These are phyloP conservation scores for Poa annua DNA, from an alignment of 176 grass and related monocot genomes.

Conservation along the genomic window DNA sequence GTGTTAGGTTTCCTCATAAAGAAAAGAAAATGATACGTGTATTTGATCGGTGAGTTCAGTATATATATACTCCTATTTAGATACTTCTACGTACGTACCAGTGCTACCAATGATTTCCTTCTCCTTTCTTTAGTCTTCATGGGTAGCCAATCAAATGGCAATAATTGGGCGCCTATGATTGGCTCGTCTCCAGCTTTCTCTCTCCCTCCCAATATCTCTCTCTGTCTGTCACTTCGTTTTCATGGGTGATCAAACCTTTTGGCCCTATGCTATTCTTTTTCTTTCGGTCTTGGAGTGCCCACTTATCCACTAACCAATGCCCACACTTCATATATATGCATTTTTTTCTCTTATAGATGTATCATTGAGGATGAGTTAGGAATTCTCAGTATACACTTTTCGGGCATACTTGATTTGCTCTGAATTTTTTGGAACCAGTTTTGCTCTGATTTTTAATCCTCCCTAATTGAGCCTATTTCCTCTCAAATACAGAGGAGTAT, in stretches of 20 bases:
- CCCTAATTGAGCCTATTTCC: too few species aligned
- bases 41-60: not conserved
- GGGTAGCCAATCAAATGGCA: slow-evolving; percentile 38
- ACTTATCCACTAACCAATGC: slow-evolving; percentile 32
- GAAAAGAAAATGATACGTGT: not conserved
- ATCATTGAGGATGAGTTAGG: not conserved
- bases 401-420: not conserved
- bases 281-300: not conserved
- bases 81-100: slow-evolving; percentile 1
- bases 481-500: not conserved
- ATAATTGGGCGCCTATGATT: slow-evolving; percentile 46
- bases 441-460: too few species aligned
- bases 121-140: not conserved
- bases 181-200: not conserved
- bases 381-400: not conserved
- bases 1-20: not conserved
- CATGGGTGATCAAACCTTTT: not conserved
- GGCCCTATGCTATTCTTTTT: slow-evolving; percentile 16
- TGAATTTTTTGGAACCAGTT: not conserved
- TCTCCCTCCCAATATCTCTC: not conserved
- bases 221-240: not conserved
- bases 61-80: not conserved
- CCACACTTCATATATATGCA: not conserved
- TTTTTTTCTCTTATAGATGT: not conserved
- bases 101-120: not conserved